These are phyloP conservation scores for Mycena amicta DNA, from an alignment of 768 basidiomycete species.

Conservation along the genomic window DNA sequence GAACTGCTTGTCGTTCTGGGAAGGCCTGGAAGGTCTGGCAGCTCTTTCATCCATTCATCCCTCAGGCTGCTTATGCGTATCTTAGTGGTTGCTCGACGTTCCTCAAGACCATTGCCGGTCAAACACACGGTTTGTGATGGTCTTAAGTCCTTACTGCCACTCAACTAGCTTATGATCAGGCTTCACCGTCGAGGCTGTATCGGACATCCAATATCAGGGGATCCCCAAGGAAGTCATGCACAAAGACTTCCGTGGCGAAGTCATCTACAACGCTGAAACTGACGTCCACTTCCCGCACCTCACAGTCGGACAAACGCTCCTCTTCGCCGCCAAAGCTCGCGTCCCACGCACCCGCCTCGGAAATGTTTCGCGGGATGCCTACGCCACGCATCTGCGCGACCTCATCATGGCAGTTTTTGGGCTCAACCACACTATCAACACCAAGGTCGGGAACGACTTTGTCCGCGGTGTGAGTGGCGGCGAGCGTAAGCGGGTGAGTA, in stretches of 20 bases:
- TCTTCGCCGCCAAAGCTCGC: slow-evolving; percentile 56
- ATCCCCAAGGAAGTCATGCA: slow-evolving; percentile 46
- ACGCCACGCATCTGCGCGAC: slow-evolving; percentile 40
- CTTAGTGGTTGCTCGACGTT: slow-evolving; percentile 45
- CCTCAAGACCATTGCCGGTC: slow-evolving; percentile 51
- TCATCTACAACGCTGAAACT: slow-evolving; percentile 44
- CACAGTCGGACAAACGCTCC: slow-evolving; percentile 48
- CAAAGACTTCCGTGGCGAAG: slow-evolving; percentile 49
- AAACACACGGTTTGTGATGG: slow-evolving; percentile 33
- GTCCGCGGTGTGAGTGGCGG: slow-evolving; percentile 59
- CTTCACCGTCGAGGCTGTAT: slow-evolving; percentile 12
- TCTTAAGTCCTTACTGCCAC: not conserved
- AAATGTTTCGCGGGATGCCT: slow-evolving; percentile 35
- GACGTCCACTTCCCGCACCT: slow-evolving; percentile 56
- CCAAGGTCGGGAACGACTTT: slow-evolving; percentile 63
- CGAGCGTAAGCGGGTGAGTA: slow-evolving; percentile 63
- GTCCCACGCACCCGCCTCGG: slow-evolving; percentile 39
- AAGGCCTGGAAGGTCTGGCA: slow-evolving; percentile 39
- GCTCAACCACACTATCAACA: slow-evolving; percentile 58
- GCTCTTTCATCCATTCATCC: not conserved
- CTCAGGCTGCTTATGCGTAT: too few relatives aligned
- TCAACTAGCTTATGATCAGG: not conserved
- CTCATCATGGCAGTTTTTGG: slow-evolving; percentile 61
- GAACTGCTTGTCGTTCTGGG: slow-evolving; percentile 55
- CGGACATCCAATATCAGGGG: slow-evolving; percentile 33